A percentile compares a stretch with the other conserved stretches of the same genome.
These are phyloP conservation scores for Neurospora sp. DNA, from an alignment of 495 filamentous ascomycete genomes.

Conservation along the genomic window DNA sequence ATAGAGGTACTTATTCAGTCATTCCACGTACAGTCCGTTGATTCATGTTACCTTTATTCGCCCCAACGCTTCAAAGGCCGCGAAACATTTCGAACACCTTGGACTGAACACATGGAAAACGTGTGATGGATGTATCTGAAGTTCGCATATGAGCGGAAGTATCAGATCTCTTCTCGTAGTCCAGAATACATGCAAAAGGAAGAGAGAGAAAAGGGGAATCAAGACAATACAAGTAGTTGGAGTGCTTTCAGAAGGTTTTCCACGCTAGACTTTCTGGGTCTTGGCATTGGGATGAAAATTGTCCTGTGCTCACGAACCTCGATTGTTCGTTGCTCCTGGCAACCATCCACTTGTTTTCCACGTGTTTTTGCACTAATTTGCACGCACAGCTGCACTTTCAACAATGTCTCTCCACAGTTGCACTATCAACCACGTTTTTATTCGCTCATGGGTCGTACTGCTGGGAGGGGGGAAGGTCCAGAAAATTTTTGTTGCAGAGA, in stretches of 20 bases:
- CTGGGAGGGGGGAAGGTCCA: not conserved
- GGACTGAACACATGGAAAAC: not conserved
- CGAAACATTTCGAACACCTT: not conserved
- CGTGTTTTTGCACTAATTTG: not conserved
- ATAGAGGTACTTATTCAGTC: not conserved
- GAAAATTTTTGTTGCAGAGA: constrained; percentile 4
- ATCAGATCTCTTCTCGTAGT: not conserved
- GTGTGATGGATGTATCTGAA: not conserved
- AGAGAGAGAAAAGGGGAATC: not conserved
- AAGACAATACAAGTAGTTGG: not conserved
- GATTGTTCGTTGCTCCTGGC: not conserved
- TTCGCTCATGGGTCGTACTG: constrained; percentile 2
- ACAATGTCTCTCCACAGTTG: constrained; percentile 6
- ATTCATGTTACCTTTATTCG: not conserved
- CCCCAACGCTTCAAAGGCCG: not conserved
- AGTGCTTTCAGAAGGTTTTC: not conserved
- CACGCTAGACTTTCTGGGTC: not conserved
- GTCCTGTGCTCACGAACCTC: not conserved
- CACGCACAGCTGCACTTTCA: constrained; percentile 1
- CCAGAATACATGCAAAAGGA: not conserved
- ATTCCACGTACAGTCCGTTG: not conserved
- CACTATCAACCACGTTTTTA: not conserved
- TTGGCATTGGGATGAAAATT: not conserved
- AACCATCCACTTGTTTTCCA: not conserved
- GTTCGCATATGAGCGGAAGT: not conserved